Evolutionary conservation across 441 rosid genomes (phyloP).

Genomic region (Metrosideros polymorpha): DNA sequence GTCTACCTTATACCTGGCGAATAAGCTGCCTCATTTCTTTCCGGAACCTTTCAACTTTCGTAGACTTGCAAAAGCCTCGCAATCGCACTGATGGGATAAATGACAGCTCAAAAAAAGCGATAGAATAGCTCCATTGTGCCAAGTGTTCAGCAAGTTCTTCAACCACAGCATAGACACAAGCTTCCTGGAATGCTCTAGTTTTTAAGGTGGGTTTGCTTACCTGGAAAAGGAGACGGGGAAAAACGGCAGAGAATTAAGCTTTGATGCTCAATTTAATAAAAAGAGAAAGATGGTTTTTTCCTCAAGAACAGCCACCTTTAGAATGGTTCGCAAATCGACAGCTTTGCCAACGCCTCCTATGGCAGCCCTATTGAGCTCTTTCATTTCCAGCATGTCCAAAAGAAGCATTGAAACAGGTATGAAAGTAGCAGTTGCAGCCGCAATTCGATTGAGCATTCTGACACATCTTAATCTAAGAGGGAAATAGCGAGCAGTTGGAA

Average conservation of each 20-base stretch:
- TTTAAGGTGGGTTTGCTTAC: slow-evolving; percentile 78
- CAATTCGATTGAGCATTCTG: slow-evolving; percentile 82
- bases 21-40: slow-evolving; percentile 83
- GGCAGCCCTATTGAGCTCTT: slow-evolving; percentile 77
- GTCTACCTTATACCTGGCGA: slow-evolving; percentile 50
- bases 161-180: slow-evolving; percentile 73
- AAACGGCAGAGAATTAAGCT: background rate
- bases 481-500: slow-evolving; percentile 88
- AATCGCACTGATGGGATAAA: slow-evolving; percentile 68
- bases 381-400: slow-evolving; percentile 96
- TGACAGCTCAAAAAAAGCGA: slow-evolving; percentile 78
- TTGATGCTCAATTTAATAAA: background rate
- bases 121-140: slow-evolving; percentile 82
- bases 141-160: slow-evolving; percentile 92
- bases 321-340: slow-evolving; percentile 51
- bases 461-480: slow-evolving; percentile 88
- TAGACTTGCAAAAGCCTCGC: too few species aligned
- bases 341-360: slow-evolving; percentile 90
- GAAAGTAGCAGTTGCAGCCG: slow-evolving; percentile 63
- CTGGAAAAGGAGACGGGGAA: slow-evolving; percentile 21
- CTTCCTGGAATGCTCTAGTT: slow-evolving; percentile 94
- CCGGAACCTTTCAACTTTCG: slow-evolving; percentile 81
- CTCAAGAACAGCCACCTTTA: slow-evolving; percentile 44
- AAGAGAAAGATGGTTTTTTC: background rate
- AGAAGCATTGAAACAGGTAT: slow-evolving; percentile 90